A percentile compares a stretch with the other conserved stretches of the same genome.
Conservation (phyloP, 2,329 filamentous ascomycete genomes). For the Penicillium sp. region DNA sequence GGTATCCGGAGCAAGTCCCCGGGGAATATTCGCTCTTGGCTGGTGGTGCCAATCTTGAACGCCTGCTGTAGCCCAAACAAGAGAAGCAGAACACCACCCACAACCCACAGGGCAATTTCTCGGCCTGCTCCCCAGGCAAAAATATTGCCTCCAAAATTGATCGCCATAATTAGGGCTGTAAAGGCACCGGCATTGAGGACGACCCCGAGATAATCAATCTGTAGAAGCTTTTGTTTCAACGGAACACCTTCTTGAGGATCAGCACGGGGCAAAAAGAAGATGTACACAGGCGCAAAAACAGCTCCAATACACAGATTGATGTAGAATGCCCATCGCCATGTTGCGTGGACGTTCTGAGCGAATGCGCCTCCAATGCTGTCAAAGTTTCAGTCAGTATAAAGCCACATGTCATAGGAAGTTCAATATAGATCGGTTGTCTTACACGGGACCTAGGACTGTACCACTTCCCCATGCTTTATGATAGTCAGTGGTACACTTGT, state of each 20-base stretch:
- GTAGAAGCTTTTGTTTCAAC: slow-evolving; percentile 23
- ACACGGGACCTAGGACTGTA: slow-evolving; percentile 37
- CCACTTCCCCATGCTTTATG: slow-evolving; percentile 14
- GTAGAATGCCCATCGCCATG: slow-evolving; percentile 52
- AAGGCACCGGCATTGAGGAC: slow-evolving; percentile 47
- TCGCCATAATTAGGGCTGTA: slow-evolving; percentile 47
- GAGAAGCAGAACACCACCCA: slow-evolving; percentile 47
- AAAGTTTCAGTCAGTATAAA: neutral
- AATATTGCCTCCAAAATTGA: slow-evolving; percentile 52
- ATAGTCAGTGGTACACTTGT: neutral
- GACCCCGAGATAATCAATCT: slow-evolving; percentile 51
- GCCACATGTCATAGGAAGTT: neutral
- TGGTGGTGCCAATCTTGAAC: slow-evolving; percentile 8
- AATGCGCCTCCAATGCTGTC: slow-evolving; percentile 38
- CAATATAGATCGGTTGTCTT: neutral
- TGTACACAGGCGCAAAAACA: slow-evolving; percentile 42
- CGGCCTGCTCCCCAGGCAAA: slow-evolving; percentile 49
- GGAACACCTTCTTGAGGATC: slow-evolving; percentile 24
- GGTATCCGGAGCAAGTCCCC: slow-evolving; percentile 6
- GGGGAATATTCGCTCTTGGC: slow-evolving; percentile 11
- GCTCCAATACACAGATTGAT: slow-evolving; percentile 56
- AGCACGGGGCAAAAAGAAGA: slow-evolving; percentile 44
- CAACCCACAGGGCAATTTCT: slow-evolving; percentile 49
- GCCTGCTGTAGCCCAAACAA: slow-evolving; percentile 45
- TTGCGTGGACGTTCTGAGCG: slow-evolving; percentile 17